Base-by-base conservation (phyloP, 78 protist genomes). In the Mastigamoeba balamuthi region DNA sequence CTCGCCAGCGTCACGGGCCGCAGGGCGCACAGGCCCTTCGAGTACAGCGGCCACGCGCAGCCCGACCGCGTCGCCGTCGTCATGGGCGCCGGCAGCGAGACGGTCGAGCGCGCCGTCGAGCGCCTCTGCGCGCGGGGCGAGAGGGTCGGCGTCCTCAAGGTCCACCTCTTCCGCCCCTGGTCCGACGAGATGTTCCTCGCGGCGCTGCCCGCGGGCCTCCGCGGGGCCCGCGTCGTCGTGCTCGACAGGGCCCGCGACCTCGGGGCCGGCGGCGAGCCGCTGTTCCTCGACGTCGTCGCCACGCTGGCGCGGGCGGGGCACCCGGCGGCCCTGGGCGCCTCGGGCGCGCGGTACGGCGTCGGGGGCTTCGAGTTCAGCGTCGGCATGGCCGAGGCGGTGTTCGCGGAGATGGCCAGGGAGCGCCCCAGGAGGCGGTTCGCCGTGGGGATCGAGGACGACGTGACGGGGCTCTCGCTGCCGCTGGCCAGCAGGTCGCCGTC, bases 131-230 rank as follows among this genome's bases (percentile, higher is more conserved):
- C 9, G 63, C 53, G 58, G 23, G 88, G 76, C 2, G 23, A 63
- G 9, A 84, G 69, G 69, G 76, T 86, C 23, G 93, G 93, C 30
- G 72, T 86, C 29, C 29, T 87, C 37, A 72, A 72, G 68, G 64
- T 72, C 23, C 75, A 81, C 33, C 83, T 88, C 38, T 84, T 76
- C 86, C 63, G 92, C 9, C 92, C 92, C 35, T 88, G 86, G 82
- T 1, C 43, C 23, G 66, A 0, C 8, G 43, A 64, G 66, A 6
- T 37, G n/a, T 67, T 88, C 76, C 69, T 85, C 28, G 69, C 17
- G n/a, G 76, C 90, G 29, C 70, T 87, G 28, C 92, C 92, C 17
- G 29, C 66, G 38, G 37, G 84, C 17, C 53, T 33, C 28, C 67
- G 41, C 41, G n/a, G n/a, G n/a, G n/a, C n/a, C n/a, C 3, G 66